Percentiles rank a stretch among this genome's conserved stretches.
phyloP scores from a whole-genome alignment of 805 yeast genomes.

The Yamadazyma kitorensis region DNA sequence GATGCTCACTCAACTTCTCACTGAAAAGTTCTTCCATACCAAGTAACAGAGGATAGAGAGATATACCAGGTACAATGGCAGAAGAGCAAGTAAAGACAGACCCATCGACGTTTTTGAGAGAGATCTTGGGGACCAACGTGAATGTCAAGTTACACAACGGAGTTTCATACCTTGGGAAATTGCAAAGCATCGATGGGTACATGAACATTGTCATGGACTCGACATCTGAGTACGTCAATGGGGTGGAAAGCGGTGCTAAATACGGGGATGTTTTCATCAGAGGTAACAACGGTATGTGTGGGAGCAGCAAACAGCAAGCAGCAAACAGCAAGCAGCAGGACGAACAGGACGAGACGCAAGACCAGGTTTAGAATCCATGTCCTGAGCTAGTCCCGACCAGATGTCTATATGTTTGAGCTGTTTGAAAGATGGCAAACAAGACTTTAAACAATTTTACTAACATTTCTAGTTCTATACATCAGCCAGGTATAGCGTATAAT shows the following conservation, averaged over 20 bases:
- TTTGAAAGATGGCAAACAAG: no score
- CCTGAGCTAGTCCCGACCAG: no score
- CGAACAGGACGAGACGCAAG: no score
- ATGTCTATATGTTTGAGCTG: no score
- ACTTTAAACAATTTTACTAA: background rate
- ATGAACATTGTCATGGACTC: conserved; percentile 90
- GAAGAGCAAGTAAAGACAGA: conserved; percentile 34
- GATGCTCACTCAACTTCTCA: no score
- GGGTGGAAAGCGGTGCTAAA: conserved; percentile 40
- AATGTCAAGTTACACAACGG: conserved; percentile 85
- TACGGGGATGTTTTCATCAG: conserved; percentile 83
- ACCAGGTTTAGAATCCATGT: no score
- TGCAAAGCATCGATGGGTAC: conserved; percentile 92
- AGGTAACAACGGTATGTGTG: conserved; percentile 74
- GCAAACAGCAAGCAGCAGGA: no score
- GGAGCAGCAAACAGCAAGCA: no score
- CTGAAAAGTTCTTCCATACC: conserved; percentile 1
- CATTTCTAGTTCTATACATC: no score
- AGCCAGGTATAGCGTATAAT: no score
- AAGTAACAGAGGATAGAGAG: no score
- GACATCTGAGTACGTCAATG: conserved; percentile 62
- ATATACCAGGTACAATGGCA: conserved; percentile 8
- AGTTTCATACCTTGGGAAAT: conserved; percentile 63
- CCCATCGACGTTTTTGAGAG: conserved; percentile 77
- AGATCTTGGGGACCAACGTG: conserved; percentile 76